Base-by-base conservation (phyloP, 2,329 filamentous ascomycete species). In the Alternaria angustiovoidea region DNA sequence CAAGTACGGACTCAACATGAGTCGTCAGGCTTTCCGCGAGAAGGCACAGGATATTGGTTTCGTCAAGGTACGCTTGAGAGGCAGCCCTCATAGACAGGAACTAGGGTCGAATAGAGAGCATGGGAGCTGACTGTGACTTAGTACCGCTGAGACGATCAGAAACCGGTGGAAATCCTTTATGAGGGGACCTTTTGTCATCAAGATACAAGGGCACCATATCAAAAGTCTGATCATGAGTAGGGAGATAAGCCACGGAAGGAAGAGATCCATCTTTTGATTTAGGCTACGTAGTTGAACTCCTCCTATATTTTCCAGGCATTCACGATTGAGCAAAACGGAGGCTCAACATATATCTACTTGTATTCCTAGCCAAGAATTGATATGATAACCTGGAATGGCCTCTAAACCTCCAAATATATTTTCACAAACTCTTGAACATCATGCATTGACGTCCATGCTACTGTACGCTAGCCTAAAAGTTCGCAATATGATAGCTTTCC, bases 1-100 rank as follows among this genome's bases (percentile, higher is more conserved):
- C 87, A 99, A 99, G 86, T 98, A 98, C 85, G 94, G 94, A 79
- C 87, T 97, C 76, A 93, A 96, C 76, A 88, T 89, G 83, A 88
- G 87, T 82, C 85, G 87, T 81, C 84, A 87, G 81, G 89, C 87
- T 82, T 89, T 89, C 82, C 79, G 87, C 70, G 87, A 89, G 82
- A 89, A 89, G 84, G 82, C 84, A 67, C 78, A 80, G 71, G 87
- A 89, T 78, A 89, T 89, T 76, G 87, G 87, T 64, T 89, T 89
- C 81, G 80, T 84, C 79, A 89, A 89, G 86, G 87, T 89, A 59
- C 49, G 64, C 62, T 7, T 43, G 20, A 22, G 9, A 18, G n/a
- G 7, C 7, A 20, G 18, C 9, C 4, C 4, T 16, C 8, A 7
- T 18, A 22, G 30, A 34, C n/a, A 22, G n/a, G 3, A 14, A 16